These are phyloP conservation scores for Verticillium tricorpus DNA, from an alignment of 2,329 filamentous ascomycete genomes.

Conservation along the genomic window DNA sequence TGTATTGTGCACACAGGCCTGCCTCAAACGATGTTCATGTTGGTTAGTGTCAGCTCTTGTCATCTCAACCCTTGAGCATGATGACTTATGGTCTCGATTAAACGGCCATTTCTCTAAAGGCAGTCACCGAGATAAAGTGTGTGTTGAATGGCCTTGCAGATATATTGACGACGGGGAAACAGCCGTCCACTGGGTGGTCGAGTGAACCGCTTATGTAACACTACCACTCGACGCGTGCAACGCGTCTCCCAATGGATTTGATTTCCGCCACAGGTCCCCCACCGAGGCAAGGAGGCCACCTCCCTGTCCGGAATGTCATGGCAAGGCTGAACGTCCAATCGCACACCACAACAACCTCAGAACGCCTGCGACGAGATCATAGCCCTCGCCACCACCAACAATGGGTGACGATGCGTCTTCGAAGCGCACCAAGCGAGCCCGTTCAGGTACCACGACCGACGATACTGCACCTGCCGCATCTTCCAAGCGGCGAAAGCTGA, in stretches of 20 bases:
- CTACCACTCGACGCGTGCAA: background rate
- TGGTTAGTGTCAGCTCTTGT: too few species aligned
- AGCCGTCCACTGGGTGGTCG: too few species aligned
- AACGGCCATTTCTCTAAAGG: too few species aligned
- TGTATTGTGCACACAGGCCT: too few species aligned
- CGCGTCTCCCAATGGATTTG: background rate
- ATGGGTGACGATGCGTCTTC: slow-evolving; percentile 19
- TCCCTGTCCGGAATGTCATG: background rate
- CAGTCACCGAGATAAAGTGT: too few species aligned
- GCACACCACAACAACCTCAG: background rate
- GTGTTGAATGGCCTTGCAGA: too few species aligned
- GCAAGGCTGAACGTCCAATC: background rate
- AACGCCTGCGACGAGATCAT: background rate
- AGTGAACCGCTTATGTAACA: background rate
- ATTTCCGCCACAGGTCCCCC: background rate
- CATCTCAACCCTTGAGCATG: too few species aligned
- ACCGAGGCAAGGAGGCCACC: background rate
- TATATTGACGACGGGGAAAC: too few species aligned
- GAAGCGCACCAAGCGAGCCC: slow-evolving; percentile 1
- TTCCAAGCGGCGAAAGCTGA: slow-evolving; percentile 25
- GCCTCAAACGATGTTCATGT: too few species aligned
- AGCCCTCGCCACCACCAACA: background rate
- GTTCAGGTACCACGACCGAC: background rate
- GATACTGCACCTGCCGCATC: background rate
- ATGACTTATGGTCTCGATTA: too few species aligned